Conservation (phyloP, 306 rosid species). For the Clitoria ternatea region DNA sequence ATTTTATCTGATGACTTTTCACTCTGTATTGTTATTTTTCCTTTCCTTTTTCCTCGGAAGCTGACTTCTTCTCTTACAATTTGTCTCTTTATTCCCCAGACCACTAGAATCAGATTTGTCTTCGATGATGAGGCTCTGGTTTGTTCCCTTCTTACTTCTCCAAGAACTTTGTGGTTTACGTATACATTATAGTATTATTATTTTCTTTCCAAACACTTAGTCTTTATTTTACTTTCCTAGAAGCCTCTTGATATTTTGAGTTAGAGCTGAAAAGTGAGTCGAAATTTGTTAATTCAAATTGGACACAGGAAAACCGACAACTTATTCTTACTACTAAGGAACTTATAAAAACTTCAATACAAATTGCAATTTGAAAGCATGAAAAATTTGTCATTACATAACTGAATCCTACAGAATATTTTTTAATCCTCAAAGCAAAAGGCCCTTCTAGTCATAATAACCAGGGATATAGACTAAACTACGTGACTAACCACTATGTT, state of each 20-base stretch:
- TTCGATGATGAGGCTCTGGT: constrained; percentile 86
- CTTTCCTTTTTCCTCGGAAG: constrained; percentile 17
- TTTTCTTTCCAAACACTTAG: not conserved
- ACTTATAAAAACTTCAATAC: not conserved
- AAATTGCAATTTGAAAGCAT: not conserved
- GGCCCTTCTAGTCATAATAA: not conserved
- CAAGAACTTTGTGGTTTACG: constrained; percentile 1
- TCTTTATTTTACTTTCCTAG: not conserved
- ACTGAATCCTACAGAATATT: not conserved
- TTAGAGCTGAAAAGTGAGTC: not conserved
- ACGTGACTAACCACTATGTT: not conserved
- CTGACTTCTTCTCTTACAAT: constrained; percentile 15
- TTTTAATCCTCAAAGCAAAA: not conserved
- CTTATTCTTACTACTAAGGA: not conserved
- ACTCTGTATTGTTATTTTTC: not conserved
- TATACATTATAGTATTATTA: not conserved
- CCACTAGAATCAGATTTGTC: constrained; percentile 90
- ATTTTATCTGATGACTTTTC: not conserved
- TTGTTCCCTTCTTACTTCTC: constrained; percentile 39
- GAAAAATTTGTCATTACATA: not conserved
- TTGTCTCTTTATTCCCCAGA: constrained; percentile 42
- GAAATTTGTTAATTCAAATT: not conserved
- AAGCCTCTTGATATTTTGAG: not conserved
- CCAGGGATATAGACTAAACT: not conserved
- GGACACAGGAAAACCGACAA: not conserved